phyloP scores from a whole-genome alignment of 805 yeast genomes.

The Metschnikowia continentalis region DNA sequence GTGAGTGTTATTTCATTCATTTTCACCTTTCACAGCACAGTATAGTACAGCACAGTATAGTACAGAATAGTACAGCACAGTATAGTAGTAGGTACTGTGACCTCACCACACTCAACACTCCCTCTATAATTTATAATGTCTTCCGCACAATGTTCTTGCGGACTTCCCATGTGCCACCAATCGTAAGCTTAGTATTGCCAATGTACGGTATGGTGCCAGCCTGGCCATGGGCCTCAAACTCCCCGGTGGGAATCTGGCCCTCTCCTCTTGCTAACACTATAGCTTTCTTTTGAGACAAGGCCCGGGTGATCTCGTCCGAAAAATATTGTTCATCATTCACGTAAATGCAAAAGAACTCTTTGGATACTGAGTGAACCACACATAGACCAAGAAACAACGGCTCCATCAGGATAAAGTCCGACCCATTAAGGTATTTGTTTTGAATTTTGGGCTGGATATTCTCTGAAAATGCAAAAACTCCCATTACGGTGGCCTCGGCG shows the following conservation, averaged over 20 bases:
- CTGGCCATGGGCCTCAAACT: constrained; percentile 25
- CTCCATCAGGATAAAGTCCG: constrained; percentile 1
- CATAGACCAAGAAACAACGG: constrained; percentile 47
- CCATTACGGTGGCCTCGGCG: constrained; percentile 16
- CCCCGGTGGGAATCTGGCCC: constrained; percentile 62
- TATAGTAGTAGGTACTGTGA: too few relatives aligned
- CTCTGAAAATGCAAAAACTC: constrained; percentile 5
- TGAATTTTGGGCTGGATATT: neutral
- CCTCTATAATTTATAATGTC: neutral
- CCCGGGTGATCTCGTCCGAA: constrained; percentile 8
- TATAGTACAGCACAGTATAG: too few relatives aligned
- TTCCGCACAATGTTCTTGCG: constrained; percentile 29
- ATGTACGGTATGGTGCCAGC: constrained; percentile 18
- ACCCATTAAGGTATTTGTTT: neutral
- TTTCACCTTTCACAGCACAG: too few relatives aligned
- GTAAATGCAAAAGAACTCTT: constrained; percentile 49
- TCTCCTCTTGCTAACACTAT: constrained; percentile 56
- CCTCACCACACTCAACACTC: neutral
- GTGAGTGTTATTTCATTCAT: too few relatives aligned
- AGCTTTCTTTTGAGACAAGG: constrained; percentile 17
- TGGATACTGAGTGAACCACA: constrained; percentile 55
- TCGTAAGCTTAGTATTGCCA: constrained; percentile 28
- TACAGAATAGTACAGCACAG: too few relatives aligned
- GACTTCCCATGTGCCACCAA: constrained; percentile 56
- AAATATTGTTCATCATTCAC: constrained; percentile 38